Evolutionary conservation across 495 filamentous ascomycete species (phyloP), one percentile per base, ranked within the genome.

Genomic region (Pseudomonodictys pantanalensis): DNA sequence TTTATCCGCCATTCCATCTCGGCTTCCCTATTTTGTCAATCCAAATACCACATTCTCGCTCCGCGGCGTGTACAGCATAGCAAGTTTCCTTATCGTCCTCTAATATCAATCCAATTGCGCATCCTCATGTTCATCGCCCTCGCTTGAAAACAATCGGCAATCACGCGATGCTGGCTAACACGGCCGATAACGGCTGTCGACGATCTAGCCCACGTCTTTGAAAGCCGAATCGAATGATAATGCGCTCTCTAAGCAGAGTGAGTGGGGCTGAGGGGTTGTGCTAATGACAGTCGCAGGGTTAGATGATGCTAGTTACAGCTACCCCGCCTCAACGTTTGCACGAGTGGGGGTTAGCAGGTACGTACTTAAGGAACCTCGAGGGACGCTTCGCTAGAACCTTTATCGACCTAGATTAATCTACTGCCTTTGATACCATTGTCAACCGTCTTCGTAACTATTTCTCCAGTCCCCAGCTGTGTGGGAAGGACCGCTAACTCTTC

Each of bases 271-370:
- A 26, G 33, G 17, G 4, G 1, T 53, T 9, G 12, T n/a, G 11
- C 12, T 42, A 4, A 18, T 17, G 11, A 4, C 15, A n/a, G 7
- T 29, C 12, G 26, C 52, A 45, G 49, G 49, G 49, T 20, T 52
- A 10, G 11, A 41, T 5, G 38, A 41, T n/a, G 38, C 38, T 41
- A 41, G 30, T 38, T 52, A 3, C n/a, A 4, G 5, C 11, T 57
- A 47, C 54, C 54, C 54, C 54, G 43, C 54, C 44, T 49, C 43
- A 48, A 48, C 54, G 11, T 28, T 57, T 22, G 28, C 10, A 57
- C 33, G 32, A 32, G 52, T 41, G 38, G 32, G 23, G 23, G 17
- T n/a, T 41, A 41, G 29, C 38, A 30, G 24, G 25, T 26, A 28
- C 8, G 53, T 29, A 57, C 43, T 35, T 57, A 57, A 57, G 41